Evolutionary conservation across 352 stramenopile genomes (phyloP).

Genomic region (Phytophthora syringae): DNA sequence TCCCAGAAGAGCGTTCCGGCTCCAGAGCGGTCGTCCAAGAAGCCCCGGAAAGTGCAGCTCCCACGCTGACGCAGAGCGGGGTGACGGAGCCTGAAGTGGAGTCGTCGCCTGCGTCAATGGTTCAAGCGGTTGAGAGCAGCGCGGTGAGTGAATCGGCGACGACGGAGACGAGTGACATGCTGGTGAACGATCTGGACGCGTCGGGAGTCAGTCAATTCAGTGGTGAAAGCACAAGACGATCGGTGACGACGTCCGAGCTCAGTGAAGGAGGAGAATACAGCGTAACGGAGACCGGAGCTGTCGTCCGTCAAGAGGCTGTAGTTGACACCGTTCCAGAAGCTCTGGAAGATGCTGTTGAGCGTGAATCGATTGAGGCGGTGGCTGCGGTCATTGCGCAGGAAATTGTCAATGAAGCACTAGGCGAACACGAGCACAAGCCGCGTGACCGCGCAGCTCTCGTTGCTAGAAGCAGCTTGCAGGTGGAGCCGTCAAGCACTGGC

Average conservation of each 20-base stretch:
- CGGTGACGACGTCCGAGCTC: constrained; percentile 14
- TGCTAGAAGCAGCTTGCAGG: constrained; percentile 23
- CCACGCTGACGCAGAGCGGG: constrained; percentile 10
- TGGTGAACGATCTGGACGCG: constrained; percentile 30
- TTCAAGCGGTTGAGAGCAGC: constrained; percentile 20
- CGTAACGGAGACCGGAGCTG: constrained; percentile 31
- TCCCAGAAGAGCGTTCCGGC: constrained; percentile 39
- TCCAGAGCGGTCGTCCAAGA: constrained; percentile 8
- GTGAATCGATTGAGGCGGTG: constrained; percentile 24
- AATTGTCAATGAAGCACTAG: constrained; percentile 23
- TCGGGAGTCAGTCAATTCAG: constrained; percentile 21
- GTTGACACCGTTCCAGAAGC: constrained; percentile 1
- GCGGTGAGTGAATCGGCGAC: constrained; percentile 19
- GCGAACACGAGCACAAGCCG: not conserved
- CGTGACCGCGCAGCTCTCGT: constrained; percentile 12
- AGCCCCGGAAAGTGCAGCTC: constrained; percentile 9
- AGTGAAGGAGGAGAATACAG: constrained; percentile 36
- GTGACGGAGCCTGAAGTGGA: constrained; percentile 28
- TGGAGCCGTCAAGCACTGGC: constrained; percentile 27
- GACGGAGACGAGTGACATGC: constrained; percentile 24
- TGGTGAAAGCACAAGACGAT: constrained; percentile 22
- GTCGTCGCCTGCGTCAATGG: constrained; percentile 3
- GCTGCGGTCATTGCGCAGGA: constrained; percentile 28
- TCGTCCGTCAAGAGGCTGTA: constrained; percentile 25
- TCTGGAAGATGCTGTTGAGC: constrained; percentile 1